These are phyloP conservation scores for Euphorbia peplus DNA, from an alignment of 345 rosid species.

Conservation along the genomic window DNA sequence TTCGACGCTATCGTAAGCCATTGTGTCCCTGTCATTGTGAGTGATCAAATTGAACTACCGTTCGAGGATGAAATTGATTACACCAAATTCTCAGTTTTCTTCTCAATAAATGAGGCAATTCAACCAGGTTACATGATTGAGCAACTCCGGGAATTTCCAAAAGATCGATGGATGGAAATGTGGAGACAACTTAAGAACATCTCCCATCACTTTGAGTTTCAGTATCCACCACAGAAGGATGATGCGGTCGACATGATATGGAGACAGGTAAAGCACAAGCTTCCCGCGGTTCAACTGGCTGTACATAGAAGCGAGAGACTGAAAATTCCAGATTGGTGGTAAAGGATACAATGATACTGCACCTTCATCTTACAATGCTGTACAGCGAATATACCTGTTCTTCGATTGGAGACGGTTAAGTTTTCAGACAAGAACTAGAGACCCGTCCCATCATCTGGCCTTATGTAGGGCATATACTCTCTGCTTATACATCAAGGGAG, in stretches of 20 bases:
- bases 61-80: constrained; percentile 84
- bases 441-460: constrained; percentile 12
- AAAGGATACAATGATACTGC: constrained; percentile 31
- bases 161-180: constrained; percentile 69
- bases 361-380: constrained; percentile 24
- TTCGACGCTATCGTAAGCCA: constrained; percentile 89
- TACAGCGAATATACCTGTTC: constrained; percentile 16
- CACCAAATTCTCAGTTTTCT: constrained; percentile 65
- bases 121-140: constrained; percentile 65
- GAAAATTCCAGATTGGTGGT: constrained; percentile 90
- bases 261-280: constrained; percentile 83
- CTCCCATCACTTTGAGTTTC: constrained; percentile 78
- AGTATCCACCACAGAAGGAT: constrained; percentile 70
- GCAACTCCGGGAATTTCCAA: constrained; percentile 61
- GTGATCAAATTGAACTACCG: constrained; percentile 81
- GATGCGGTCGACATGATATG: constrained; percentile 80
- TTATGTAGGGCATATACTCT: neutral
- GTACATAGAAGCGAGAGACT: constrained; percentile 72
- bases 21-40: constrained; percentile 79
- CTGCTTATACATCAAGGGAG: neutral
- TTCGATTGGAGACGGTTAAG: neutral
- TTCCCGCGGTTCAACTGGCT: constrained; percentile 55
- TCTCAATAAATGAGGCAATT: constrained; percentile 65
- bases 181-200: constrained; percentile 66
- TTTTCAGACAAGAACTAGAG: constrained; percentile 15